Evolutionary conservation across 306 rosid species (phyloP).

Genomic region (Quercus ilex): DNA sequence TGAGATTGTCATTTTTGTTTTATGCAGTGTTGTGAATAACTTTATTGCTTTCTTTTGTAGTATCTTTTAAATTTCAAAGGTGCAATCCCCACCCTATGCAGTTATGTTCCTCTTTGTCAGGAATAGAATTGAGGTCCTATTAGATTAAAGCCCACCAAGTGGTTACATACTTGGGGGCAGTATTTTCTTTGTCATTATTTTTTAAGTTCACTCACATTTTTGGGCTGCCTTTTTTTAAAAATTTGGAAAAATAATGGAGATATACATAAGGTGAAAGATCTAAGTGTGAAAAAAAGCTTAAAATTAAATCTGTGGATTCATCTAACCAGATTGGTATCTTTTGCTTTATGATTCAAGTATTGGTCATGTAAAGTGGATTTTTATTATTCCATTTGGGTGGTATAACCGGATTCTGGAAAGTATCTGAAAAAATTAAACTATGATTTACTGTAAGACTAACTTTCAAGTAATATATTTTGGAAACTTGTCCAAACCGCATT

Average conservation of each 20-base stretch:
- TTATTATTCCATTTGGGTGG: background rate
- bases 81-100: background rate
- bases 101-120: background rate
- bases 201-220: background rate
- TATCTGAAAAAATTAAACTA: background rate
- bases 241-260: background rate
- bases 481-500: background rate
- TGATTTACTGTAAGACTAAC: background rate
- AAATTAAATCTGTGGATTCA: background rate
- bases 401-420: background rate
- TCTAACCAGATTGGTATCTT: background rate
- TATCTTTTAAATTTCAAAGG: background rate
- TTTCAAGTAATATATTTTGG: background rate
- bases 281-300: background rate
- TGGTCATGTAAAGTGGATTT: background rate
- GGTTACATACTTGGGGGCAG: no score
- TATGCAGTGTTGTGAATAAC: background rate
- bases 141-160: background rate
- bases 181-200: background rate
- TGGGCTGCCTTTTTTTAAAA: no score
- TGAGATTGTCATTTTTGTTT: slow-evolving; percentile 33
- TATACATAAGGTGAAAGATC: background rate
- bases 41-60: background rate
- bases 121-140: background rate
- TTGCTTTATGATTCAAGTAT: background rate